These are phyloP conservation scores for Truncatella angustata DNA, from an alignment of 2,329 filamentous ascomycete species.

Conservation along the genomic window DNA sequence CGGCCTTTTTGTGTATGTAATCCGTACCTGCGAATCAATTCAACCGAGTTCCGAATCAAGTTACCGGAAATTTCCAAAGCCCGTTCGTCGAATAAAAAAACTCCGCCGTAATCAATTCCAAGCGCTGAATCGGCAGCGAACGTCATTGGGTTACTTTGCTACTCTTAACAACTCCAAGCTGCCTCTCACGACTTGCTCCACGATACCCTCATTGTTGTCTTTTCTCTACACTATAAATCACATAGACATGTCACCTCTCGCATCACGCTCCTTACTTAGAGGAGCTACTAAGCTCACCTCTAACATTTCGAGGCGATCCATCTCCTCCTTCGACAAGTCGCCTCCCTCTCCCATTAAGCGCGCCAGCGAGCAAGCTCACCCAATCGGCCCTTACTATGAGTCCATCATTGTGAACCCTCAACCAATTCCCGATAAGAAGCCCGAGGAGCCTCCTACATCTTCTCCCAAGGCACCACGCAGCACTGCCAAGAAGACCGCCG, in stretches of 20 bases:
- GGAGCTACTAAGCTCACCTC: constrained; percentile 3
- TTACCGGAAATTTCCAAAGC: too few species aligned
- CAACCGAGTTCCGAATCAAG: too few species aligned
- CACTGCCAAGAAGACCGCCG: constrained; percentile 20
- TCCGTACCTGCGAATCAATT: too few species aligned
- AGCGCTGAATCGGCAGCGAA: too few species aligned
- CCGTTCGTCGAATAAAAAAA: too few species aligned
- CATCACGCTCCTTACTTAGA: constrained; percentile 3
- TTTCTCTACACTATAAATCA: not conserved
- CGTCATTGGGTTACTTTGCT: too few species aligned
- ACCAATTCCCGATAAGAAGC: constrained; percentile 39
- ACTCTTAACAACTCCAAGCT: too few species aligned
- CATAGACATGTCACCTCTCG: constrained; percentile 5
- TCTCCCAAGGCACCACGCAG: constrained; percentile 29
- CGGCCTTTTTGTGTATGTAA: too few species aligned
- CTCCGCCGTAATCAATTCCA: too few species aligned
- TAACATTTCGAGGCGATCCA: constrained; percentile 17
- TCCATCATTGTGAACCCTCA: constrained; percentile 48
- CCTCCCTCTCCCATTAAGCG: constrained; percentile 19
- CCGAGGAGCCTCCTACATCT: constrained; percentile 42
- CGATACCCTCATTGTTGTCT: not conserved
- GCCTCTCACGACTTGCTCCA: not conserved
- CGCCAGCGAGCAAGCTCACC: constrained; percentile 39
- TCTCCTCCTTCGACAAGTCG: constrained; percentile 23
- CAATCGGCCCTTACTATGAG: constrained; percentile 59